Conservation (phyloP, 208 protist genomes). For the Trypanosoma theileri region DNA sequence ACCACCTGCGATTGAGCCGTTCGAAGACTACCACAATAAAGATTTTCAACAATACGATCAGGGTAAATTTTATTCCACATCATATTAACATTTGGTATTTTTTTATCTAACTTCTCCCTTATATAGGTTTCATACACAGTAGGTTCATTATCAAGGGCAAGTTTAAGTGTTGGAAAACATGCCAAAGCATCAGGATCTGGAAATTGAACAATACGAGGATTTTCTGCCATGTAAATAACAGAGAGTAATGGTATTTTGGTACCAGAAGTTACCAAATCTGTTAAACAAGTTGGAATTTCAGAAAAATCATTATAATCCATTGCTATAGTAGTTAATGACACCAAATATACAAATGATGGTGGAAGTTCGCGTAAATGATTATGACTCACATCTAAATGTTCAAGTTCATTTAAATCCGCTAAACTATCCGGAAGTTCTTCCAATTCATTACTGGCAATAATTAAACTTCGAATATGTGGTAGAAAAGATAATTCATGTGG, state of each 20-base stretch:
- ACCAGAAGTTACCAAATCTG: slow-evolving; percentile 41
- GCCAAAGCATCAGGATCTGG: slow-evolving; percentile 39
- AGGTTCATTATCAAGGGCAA: slow-evolving; percentile 88
- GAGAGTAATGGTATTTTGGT: slow-evolving; percentile 41
- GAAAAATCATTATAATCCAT: slow-evolving; percentile 87
- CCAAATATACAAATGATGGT: slow-evolving; percentile 66
- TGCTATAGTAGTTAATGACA: slow-evolving; percentile 43
- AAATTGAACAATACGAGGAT: slow-evolving; percentile 62
- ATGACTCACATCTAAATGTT: slow-evolving; percentile 79
- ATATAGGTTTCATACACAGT: slow-evolving; percentile 67
- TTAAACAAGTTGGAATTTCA: slow-evolving; percentile 61
- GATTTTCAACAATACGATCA: slow-evolving; percentile 73
- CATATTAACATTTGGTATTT: slow-evolving; percentile 72
- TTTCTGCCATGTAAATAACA: slow-evolving; percentile 75
- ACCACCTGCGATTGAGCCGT: slow-evolving; percentile 85
- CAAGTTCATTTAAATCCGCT: slow-evolving; percentile 59
- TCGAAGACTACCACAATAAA: slow-evolving; percentile 86
- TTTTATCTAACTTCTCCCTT: slow-evolving; percentile 40
- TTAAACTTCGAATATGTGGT: slow-evolving; percentile 51
- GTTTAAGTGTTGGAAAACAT: slow-evolving; percentile 56
- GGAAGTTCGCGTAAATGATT: slow-evolving; percentile 72
- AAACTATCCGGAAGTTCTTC: slow-evolving; percentile 69
- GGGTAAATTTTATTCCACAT: slow-evolving; percentile 93
- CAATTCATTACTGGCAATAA: slow-evolving; percentile 84
- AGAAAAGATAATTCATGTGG: slow-evolving; percentile 78